Conservation (phyloP, 148 eudicot genomes). For the Spergularia marina region DNA sequence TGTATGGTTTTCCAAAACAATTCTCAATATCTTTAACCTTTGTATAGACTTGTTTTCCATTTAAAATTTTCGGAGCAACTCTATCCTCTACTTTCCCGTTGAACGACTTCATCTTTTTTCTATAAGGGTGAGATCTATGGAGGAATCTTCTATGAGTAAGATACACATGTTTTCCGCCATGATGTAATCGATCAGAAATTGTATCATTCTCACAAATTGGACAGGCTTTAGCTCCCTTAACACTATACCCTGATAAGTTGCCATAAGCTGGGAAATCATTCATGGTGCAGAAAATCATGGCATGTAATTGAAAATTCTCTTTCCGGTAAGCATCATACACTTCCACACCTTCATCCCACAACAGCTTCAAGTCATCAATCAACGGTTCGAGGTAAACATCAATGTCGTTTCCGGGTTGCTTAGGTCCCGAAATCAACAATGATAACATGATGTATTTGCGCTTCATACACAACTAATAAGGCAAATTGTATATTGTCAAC, state of each 20-base stretch:
- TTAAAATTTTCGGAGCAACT: not conserved
- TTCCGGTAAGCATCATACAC: not conserved
- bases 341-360: too few species aligned
- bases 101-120: not conserved
- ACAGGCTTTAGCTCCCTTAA: too few species aligned
- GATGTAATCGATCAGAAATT: not conserved
- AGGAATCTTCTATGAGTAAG: not conserved
- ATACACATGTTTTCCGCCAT: not conserved
- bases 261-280: too few species aligned
- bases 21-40: not conserved
- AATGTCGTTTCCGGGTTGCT: too few species aligned
- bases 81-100: not conserved
- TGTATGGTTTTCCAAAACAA: not conserved
- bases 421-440: too few species aligned
- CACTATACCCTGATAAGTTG: too few species aligned
- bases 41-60: not conserved
- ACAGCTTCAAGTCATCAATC: too few species aligned
- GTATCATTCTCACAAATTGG: not conserved
- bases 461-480: too few species aligned
- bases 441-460: too few species aligned
- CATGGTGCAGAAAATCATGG: not conserved
- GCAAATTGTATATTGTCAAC: too few species aligned
- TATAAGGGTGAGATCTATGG: not conserved
- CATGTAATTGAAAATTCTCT: slow-evolving; percentile 20
- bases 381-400: too few species aligned